Conservation (phyloP, 306 rosid species). For the Lithocarpus polystachyus region DNA sequence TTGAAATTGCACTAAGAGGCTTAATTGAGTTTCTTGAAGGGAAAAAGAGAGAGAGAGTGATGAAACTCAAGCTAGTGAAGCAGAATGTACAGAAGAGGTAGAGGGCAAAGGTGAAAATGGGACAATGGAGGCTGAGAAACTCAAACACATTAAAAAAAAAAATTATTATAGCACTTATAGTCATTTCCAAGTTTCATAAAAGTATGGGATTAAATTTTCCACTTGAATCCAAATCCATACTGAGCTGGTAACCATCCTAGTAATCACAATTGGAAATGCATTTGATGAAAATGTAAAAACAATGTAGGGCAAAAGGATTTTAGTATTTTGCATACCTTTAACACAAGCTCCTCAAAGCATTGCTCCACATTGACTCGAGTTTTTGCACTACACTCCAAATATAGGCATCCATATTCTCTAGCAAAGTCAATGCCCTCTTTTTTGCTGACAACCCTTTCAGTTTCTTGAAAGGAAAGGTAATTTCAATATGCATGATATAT, state of each 20-base stretch:
- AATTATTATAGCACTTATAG: too few relatives aligned
- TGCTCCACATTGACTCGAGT: conserved; percentile 81
- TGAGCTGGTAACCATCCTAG: not conserved
- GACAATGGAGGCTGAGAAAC: not conserved
- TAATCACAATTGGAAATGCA: too few relatives aligned
- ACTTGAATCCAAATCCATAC: too few relatives aligned
- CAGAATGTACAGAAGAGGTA: not conserved
- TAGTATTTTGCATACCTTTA: conserved; percentile 53
- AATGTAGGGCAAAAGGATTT: not conserved
- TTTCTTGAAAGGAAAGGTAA: conserved; percentile 41
- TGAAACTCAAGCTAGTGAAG: not conserved
- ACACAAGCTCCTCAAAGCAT: conserved; percentile 79
- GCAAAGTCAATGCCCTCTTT: conserved; percentile 87
- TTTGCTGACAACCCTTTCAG: conserved; percentile 79
- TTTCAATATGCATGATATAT: not conserved
- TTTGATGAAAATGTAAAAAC: not conserved
- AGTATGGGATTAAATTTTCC: not conserved
- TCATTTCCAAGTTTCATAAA: not conserved
- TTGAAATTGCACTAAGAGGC: conserved; percentile 17
- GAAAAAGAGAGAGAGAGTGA: conserved; percentile 6
- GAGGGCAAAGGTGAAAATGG: not conserved
- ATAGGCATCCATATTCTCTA: conserved; percentile 71
- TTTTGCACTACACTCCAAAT: conserved; percentile 92
- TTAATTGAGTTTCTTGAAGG: conserved; percentile 16
- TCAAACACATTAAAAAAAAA: too few relatives aligned